phyloP scores from a whole-genome alignment of 352 stramenopile genomes.

The Phytophthora syringae region DNA sequence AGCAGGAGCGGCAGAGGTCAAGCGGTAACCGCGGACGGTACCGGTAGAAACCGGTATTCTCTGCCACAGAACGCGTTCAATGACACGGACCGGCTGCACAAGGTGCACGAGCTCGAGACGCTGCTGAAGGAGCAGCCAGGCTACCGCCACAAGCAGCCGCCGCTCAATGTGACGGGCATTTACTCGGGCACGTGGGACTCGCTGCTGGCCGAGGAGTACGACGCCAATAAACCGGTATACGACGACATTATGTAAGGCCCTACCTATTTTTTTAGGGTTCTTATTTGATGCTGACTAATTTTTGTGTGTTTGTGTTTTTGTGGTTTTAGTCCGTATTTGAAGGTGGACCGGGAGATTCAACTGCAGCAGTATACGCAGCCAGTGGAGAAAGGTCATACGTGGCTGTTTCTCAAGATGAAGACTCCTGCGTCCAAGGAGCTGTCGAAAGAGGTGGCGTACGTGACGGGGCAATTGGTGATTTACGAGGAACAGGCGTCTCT shows the following conservation, averaged over 20 bases:
- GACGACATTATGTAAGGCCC: slow-evolving; percentile 63
- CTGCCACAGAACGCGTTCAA: slow-evolving; percentile 60
- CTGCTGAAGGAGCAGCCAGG: slow-evolving; percentile 52
- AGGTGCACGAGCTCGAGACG: slow-evolving; percentile 57
- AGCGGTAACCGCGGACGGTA: slow-evolving; percentile 7
- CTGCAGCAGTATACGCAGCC: slow-evolving; percentile 80
- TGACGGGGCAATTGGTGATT: slow-evolving; percentile 83
- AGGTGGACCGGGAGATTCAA: slow-evolving; percentile 76
- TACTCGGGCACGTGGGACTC: slow-evolving; percentile 82
- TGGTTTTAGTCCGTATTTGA: slow-evolving; percentile 72
- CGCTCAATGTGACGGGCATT: slow-evolving; percentile 80
- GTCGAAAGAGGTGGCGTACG: slow-evolving; percentile 72
- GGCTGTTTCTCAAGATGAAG: slow-evolving; percentile 87
- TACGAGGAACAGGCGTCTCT: slow-evolving; percentile 85
- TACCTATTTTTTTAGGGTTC: not conserved
- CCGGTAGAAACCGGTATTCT: slow-evolving; percentile 45
- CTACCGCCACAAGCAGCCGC: slow-evolving; percentile 47
- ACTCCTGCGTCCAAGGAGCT: slow-evolving; percentile 70
- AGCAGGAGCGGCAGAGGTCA: slow-evolving; percentile 17
- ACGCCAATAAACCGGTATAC: slow-evolving; percentile 62
- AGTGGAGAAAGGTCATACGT: slow-evolving; percentile 75
- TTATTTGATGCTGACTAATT: not conserved
- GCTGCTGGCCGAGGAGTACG: slow-evolving; percentile 61
- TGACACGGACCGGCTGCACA: slow-evolving; percentile 60
- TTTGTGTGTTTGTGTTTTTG: not conserved